phyloP scores from a whole-genome alignment of 192 early-diverging fungal species.

The Podochytrium sp. region DNA sequence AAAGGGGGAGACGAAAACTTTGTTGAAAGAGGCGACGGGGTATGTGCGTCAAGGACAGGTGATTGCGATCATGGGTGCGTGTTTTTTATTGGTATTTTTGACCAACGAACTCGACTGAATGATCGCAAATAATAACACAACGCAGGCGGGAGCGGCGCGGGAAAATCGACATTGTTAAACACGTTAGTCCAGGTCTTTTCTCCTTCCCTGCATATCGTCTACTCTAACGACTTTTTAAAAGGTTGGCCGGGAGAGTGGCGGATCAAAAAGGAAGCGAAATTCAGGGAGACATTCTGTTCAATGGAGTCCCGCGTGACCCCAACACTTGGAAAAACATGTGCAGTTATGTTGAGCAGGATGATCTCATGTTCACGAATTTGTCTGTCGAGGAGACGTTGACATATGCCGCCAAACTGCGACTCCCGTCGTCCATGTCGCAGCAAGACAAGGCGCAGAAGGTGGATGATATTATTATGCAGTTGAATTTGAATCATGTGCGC shows the following conservation, averaged over 20 bases:
- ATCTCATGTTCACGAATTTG: conserved; percentile 42
- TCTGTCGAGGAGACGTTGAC: conserved; percentile 71
- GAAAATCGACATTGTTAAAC: conserved; percentile 47
- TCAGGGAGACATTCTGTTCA: conserved; percentile 31
- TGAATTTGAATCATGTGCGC: conserved; percentile 57
- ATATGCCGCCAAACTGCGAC: conserved; percentile 70
- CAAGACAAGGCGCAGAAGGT: conserved; percentile 55
- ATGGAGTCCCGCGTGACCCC: conserved; percentile 15
- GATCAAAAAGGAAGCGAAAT: conserved; percentile 23
- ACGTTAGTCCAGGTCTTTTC: no score
- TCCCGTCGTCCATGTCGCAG: conserved; percentile 49
- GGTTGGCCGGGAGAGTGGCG: conserved; percentile 33
- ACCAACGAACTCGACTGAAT: neutral
- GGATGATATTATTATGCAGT: conserved; percentile 59
- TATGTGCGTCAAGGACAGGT: conserved; percentile 41
- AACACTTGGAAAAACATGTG: conserved; percentile 30
- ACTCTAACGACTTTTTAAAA: conserved; percentile 42
- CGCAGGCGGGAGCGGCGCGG: conserved; percentile 40
- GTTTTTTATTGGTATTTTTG: neutral
- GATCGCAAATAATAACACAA: neutral
- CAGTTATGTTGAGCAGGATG: conserved; percentile 44
- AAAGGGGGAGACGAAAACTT: neutral
- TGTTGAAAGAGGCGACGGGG: conserved; percentile 23
- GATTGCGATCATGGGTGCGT: conserved; percentile 47
- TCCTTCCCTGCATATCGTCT: no score